Conservation (phyloP, 2,329 filamentous ascomycete genomes). For the Lasiodiplodia hormozganensis region DNA sequence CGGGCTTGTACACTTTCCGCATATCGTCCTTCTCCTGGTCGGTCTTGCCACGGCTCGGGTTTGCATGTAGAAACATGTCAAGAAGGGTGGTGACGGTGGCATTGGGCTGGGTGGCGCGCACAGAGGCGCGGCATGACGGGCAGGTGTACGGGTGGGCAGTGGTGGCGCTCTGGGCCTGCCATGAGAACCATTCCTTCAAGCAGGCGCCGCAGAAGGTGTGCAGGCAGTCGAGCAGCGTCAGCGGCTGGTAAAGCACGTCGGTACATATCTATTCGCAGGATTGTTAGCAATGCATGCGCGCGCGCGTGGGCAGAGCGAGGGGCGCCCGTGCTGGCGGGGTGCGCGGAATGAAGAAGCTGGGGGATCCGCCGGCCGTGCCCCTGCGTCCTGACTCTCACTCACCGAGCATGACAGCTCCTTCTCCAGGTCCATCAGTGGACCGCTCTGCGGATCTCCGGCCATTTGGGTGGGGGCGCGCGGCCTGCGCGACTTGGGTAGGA, state of each 20-base stretch:
- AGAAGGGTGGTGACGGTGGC: slow-evolving; percentile 87
- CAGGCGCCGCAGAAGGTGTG: slow-evolving; percentile 97
- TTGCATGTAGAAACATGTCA: slow-evolving; percentile 83
- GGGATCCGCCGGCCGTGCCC: slow-evolving; percentile 24
- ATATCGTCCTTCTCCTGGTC: slow-evolving; percentile 79
- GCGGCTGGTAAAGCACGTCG: slow-evolving; percentile 88
- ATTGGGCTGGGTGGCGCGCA: slow-evolving; percentile 88
- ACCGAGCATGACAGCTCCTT: slow-evolving; percentile 96
- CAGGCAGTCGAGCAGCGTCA: slow-evolving; percentile 90
- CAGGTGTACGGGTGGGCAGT: slow-evolving; percentile 75
- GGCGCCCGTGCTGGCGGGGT: slow-evolving; percentile 10
- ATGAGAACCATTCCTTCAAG: slow-evolving; percentile 93
- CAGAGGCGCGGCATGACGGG: slow-evolving; percentile 85
- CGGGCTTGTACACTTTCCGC: slow-evolving; percentile 76
- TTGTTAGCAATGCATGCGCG: neutral
- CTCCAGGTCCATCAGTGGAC: slow-evolving; percentile 69
- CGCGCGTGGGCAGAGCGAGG: neutral
- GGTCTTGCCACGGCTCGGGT: slow-evolving; percentile 76
- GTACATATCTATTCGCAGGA: slow-evolving; percentile 79
- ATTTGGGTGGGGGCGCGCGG: slow-evolving; percentile 13
- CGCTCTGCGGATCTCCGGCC: slow-evolving; percentile 4
- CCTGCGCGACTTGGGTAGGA: slow-evolving; percentile 10
- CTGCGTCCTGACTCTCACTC: slow-evolving; percentile 51
- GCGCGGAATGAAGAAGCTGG: slow-evolving; percentile 13
- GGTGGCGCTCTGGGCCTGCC: slow-evolving; percentile 69